Percentiles rank a stretch among this genome's conserved stretches.
phyloP scores from a whole-genome alignment of 2,329 filamentous ascomycete genomes.

The Neofusicoccum umdonicola region DNA sequence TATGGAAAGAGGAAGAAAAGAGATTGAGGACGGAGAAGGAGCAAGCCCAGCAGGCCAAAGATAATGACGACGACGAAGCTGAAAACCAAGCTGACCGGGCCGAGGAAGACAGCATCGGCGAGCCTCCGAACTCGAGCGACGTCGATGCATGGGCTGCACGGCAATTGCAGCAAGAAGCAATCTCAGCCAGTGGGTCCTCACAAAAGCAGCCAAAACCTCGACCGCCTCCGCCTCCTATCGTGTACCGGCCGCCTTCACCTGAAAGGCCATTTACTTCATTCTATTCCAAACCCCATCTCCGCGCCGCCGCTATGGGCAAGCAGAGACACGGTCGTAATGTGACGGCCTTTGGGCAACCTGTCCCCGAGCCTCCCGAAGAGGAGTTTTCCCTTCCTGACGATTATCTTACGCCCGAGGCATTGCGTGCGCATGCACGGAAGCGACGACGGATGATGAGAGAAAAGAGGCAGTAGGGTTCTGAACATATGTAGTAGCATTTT shows the following conservation, averaged over 20 bases:
- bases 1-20: constrained; percentile 89
- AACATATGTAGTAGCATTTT: constrained; percentile 9
- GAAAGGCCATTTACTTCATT: constrained; percentile 78
- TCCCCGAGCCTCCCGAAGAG: constrained; percentile 68
- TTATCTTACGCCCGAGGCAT: constrained; percentile 48
- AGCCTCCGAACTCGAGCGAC: constrained; percentile 60
- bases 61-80: constrained; percentile 47
- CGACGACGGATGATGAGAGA: constrained; percentile 60
- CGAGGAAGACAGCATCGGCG: constrained; percentile 30
- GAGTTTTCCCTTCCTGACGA: constrained; percentile 77
- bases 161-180: constrained; percentile 70
- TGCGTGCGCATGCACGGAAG: constrained; percentile 60
- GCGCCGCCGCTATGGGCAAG: constrained; percentile 74
- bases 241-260: constrained; percentile 29
- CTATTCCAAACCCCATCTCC: constrained; percentile 75
- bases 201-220: constrained; percentile 4
- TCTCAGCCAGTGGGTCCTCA: constrained; percentile 11
- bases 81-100: constrained; percentile 33
- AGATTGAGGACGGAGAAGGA: constrained; percentile 74
- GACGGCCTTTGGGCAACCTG: constrained; percentile 75
- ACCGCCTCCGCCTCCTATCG: constrained; percentile 20
- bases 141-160: constrained; percentile 69
- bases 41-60: constrained; percentile 52
- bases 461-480: constrained; percentile 27
- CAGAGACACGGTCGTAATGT: constrained; percentile 67